Evolutionary conservation across 139 green algal species (phyloP).

Genomic region (Spirogloea muscicola): DNA sequence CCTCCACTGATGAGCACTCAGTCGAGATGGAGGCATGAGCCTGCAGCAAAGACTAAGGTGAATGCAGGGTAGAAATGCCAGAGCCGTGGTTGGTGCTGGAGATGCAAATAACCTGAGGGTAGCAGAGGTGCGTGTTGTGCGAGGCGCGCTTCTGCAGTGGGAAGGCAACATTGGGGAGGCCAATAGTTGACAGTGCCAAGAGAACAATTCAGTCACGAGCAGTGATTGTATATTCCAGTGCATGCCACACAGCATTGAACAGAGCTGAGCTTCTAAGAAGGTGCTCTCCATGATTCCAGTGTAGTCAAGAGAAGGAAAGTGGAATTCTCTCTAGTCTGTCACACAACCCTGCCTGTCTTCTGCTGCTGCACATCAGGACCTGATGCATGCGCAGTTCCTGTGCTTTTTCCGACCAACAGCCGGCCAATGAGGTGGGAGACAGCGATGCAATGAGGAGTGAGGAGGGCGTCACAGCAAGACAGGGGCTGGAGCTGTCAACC

Average conservation of each 20-base stretch:
- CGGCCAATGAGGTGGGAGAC: background rate
- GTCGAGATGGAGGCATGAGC: background rate
- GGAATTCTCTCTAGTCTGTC: too few relatives aligned
- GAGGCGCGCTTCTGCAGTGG: too few relatives aligned
- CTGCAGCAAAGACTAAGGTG: background rate
- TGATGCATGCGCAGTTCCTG: too few relatives aligned
- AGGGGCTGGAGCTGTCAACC: too few relatives aligned
- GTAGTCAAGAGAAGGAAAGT: too few relatives aligned
- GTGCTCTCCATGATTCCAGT: too few relatives aligned
- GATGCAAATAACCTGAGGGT: slow-evolving; percentile 8
- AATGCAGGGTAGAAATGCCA: background rate
- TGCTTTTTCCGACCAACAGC: background rate
- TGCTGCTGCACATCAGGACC: background rate
- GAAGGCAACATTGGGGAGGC: too few relatives aligned
- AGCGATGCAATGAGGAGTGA: background rate
- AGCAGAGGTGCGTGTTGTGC: slow-evolving; percentile 19
- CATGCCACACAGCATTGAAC: too few relatives aligned
- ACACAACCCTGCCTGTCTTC: too few relatives aligned
- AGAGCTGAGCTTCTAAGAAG: too few relatives aligned
- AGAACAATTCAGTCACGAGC: background rate
- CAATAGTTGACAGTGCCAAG: too few relatives aligned
- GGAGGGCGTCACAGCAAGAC: slow-evolving; percentile 4
- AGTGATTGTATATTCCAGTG: too few relatives aligned
- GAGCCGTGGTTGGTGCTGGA: background rate
- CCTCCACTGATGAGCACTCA: background rate